These are phyloP conservation scores for Eucalyptus decipiens DNA, from an alignment of 345 rosid genomes.

Conservation along the genomic window DNA sequence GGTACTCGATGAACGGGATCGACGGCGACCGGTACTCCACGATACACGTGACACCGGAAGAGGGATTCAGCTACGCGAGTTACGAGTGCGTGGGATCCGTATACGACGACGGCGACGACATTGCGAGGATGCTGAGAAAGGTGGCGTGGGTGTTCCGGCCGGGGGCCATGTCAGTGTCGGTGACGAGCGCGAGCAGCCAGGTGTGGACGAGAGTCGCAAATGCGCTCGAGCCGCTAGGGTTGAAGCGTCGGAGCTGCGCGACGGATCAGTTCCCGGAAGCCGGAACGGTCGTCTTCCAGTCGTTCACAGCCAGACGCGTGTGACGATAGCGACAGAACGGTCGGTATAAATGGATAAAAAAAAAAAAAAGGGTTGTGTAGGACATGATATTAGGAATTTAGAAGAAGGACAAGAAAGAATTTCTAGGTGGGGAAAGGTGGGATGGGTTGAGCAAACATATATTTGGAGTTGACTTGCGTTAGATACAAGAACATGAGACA, in stretches of 20 bases:
- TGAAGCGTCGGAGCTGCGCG: slow-evolving; percentile 61
- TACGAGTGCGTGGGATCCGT: slow-evolving; percentile 72
- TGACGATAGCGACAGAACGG: not conserved
- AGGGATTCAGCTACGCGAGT: slow-evolving; percentile 92
- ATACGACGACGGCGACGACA: slow-evolving; percentile 37
- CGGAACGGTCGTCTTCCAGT: slow-evolving; percentile 64
- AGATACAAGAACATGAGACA: not conserved
- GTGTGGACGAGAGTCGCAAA: slow-evolving; percentile 54
- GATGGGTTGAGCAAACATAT: not conserved
- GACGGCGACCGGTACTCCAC: slow-evolving; percentile 90
- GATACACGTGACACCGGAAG: slow-evolving; percentile 96
- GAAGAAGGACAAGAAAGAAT: not conserved
- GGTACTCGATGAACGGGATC: slow-evolving; percentile 96
- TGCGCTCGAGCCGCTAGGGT: slow-evolving; percentile 51
- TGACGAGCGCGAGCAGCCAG: slow-evolving; percentile 40
- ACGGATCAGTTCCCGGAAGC: slow-evolving; percentile 66
- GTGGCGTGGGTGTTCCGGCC: slow-evolving; percentile 81
- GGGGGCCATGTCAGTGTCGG: slow-evolving; percentile 48
- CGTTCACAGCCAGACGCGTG: slow-evolving; percentile 68
- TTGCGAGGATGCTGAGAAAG: slow-evolving; percentile 37
- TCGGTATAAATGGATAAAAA: not conserved
- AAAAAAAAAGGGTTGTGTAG: not conserved
- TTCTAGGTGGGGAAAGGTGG: not conserved
- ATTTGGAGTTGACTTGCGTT: slow-evolving; percentile 4
- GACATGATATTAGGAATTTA: not conserved